Percentiles rank a stretch among this genome's conserved stretches.
phyloP scores from a whole-genome alignment of 1,284 basidiomycete genomes.

The Cryptococcus sp. region DNA sequence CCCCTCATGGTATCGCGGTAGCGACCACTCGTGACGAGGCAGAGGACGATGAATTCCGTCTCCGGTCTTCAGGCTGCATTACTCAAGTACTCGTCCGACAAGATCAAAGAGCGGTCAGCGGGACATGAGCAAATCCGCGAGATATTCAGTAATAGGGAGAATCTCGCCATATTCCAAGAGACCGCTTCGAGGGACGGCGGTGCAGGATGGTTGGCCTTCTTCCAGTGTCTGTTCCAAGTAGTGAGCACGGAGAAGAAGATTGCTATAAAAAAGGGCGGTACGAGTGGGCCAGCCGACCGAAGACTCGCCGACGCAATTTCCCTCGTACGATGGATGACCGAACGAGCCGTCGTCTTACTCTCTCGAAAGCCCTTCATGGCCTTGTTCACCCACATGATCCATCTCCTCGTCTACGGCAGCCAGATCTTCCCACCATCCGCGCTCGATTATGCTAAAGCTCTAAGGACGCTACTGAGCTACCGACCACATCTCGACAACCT shows the following conservation, averaged over 20 bases:
- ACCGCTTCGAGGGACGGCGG: conserved; percentile 54
- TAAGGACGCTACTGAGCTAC: conserved; percentile 65
- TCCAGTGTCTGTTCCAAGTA: conserved; percentile 69
- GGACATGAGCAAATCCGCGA: conserved; percentile 63
- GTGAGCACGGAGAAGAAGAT: conserved; percentile 64
- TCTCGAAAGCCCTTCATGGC: conserved; percentile 33
- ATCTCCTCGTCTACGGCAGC: conserved; percentile 62
- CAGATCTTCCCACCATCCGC: conserved; percentile 66
- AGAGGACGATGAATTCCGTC: conserved; percentile 22
- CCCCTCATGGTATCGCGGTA: background rate
- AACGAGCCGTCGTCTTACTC: conserved; percentile 39
- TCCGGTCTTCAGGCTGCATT: conserved; percentile 56
- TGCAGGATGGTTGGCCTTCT: conserved; percentile 66
- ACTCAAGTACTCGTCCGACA: conserved; percentile 63
- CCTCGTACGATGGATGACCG: conserved; percentile 40
- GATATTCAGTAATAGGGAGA: conserved; percentile 63
- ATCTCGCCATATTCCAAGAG: conserved; percentile 56
- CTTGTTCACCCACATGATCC: conserved; percentile 67
- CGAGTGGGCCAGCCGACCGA: conserved; percentile 27
- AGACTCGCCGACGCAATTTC: conserved; percentile 34
- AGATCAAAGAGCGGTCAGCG: conserved; percentile 70
- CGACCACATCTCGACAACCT: conserved; percentile 77
- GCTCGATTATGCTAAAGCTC: conserved; percentile 76
- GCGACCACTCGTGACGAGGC: too few species aligned
- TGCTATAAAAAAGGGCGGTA: conserved; percentile 57